Percentiles rank a stretch among this genome's conserved stretches.
phyloP scores from a whole-genome alignment of 2,329 filamentous ascomycete species.

The Pseudodiploospora longispora region DNA sequence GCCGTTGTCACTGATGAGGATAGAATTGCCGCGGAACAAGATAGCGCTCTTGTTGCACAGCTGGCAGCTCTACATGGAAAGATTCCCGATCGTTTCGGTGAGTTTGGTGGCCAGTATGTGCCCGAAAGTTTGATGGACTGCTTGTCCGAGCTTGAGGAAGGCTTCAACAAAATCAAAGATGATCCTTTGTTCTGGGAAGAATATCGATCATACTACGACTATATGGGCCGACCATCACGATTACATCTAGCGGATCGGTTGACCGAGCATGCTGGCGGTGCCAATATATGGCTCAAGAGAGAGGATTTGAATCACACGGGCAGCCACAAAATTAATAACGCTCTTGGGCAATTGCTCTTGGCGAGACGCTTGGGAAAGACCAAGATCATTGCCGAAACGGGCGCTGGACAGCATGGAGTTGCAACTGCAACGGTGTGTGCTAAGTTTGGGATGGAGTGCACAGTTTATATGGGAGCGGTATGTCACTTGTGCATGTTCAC shows the following conservation, averaged over 20 bases:
- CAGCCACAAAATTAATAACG: conserved; percentile 99
- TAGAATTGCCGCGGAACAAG: conserved; percentile 49
- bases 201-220: conserved; percentile 90
- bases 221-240: conserved; percentile 91
- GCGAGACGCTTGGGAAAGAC: conserved; percentile 85
- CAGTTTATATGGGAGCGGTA: conserved; percentile 90
- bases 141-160: conserved; percentile 78
- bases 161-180: conserved; percentile 79
- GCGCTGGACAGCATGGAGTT: conserved; percentile 94
- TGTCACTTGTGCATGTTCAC: conserved; percentile 15
- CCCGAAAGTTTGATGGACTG: conserved; percentile 98
- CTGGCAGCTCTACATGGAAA: conserved; percentile 73
- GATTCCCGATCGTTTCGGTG: conserved; percentile 80
- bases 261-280: conserved; percentile 81
- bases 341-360: conserved; percentile 83
- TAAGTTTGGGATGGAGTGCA: conserved; percentile 97
- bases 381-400: conserved; percentile 95
- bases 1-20: conserved; percentile 59
- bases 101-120: conserved; percentile 96
- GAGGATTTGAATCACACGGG: conserved; percentile 98
- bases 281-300: conserved; percentile 95
- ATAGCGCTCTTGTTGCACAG: conserved; percentile 66
- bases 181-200: conserved; percentile 96
- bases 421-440: conserved; percentile 96
- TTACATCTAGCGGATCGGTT: conserved; percentile 82